Evolutionary conservation across 73 alveolate species (phyloP).

Genomic region (Paramecium biaurelia): DNA sequence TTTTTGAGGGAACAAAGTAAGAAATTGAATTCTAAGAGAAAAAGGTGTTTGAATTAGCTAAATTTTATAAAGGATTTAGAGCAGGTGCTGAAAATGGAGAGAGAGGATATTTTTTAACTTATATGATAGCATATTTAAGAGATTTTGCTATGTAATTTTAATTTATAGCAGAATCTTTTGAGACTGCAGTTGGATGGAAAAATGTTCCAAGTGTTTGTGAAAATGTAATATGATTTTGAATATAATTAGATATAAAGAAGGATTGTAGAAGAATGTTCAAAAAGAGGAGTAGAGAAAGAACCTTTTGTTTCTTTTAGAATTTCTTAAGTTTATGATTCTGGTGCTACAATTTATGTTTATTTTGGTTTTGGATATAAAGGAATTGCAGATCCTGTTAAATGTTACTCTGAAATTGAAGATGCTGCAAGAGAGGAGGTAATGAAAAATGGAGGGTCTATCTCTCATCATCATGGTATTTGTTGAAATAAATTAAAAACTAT

Average conservation of each 20-base stretch:
- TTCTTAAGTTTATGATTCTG: conserved; percentile 86
- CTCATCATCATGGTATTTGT: conserved; percentile 85
- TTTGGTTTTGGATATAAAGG: conserved; percentile 76
- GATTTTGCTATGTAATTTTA: conserved; percentile 80
- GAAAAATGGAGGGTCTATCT: conserved; percentile 79
- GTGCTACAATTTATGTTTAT: conserved; percentile 86
- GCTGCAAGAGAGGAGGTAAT: conserved; percentile 85
- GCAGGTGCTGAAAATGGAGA: conserved; percentile 94
- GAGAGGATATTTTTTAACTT: conserved; percentile 88
- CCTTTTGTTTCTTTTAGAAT: conserved; percentile 85
- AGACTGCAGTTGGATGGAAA: conserved; percentile 87
- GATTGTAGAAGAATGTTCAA: conserved; percentile 69
- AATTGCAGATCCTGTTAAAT: conserved; percentile 67
- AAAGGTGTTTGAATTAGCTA: conserved; percentile 68
- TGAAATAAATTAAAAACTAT: not conserved
- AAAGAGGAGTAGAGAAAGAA: conserved; percentile 60
- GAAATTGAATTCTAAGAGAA: conserved; percentile 71
- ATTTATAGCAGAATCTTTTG: conserved; percentile 85
- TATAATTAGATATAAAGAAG: conserved; percentile 41
- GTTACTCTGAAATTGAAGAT: conserved; percentile 78
- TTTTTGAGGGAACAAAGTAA: conserved; percentile 79
- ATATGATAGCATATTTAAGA: conserved; percentile 88
- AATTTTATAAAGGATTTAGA: conserved; percentile 75
- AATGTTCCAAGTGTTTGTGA: conserved; percentile 72
- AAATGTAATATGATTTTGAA: conserved; percentile 48